Percentiles rank a stretch among this genome's conserved stretches.
phyloP scores from a whole-genome alignment of 1,284 basidiomycete species.

The Microbotryum scabiosae region DNA sequence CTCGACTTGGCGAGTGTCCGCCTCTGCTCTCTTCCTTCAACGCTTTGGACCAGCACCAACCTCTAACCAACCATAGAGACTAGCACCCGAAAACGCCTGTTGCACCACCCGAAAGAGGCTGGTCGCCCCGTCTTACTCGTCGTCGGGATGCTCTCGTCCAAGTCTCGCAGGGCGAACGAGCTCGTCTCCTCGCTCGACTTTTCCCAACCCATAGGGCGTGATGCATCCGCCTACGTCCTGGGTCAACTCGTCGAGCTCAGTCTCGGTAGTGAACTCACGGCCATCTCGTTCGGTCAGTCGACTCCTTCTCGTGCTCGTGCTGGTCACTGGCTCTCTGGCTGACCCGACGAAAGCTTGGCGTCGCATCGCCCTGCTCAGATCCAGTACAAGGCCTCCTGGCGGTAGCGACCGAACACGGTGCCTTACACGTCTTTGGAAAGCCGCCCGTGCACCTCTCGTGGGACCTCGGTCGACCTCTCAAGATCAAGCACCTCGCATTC shows the following conservation, averaged over 20 bases:
- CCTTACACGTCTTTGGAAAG: conserved; percentile 56
- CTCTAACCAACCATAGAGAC: neutral
- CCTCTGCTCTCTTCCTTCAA: no score
- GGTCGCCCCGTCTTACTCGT: neutral
- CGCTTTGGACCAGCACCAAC: neutral
- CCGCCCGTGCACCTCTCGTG: conserved; percentile 52
- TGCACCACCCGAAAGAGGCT: neutral
- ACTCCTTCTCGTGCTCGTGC: neutral
- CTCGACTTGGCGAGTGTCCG: no score
- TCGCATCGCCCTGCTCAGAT: conserved; percentile 42
- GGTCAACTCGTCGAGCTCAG: conserved; percentile 36
- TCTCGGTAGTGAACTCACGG: conserved; percentile 37
- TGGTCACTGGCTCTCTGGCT: neutral
- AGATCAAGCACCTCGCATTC: conserved; percentile 57
- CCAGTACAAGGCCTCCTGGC: conserved; percentile 65
- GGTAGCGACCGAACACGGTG: conserved; percentile 52
- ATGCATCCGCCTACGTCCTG: conserved; percentile 30
- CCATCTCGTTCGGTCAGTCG: conserved; percentile 36
- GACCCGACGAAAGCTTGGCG: neutral
- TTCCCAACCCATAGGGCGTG: neutral
- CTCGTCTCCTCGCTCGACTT: conserved; percentile 8
- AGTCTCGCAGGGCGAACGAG: conserved; percentile 13
- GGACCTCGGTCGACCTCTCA: conserved; percentile 47
- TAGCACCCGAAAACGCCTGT: no score
- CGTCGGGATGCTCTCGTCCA: conserved; percentile 20